phyloP scores from a whole-genome alignment of 208 protist species.

The Jaenimonas drosophilae region DNA sequence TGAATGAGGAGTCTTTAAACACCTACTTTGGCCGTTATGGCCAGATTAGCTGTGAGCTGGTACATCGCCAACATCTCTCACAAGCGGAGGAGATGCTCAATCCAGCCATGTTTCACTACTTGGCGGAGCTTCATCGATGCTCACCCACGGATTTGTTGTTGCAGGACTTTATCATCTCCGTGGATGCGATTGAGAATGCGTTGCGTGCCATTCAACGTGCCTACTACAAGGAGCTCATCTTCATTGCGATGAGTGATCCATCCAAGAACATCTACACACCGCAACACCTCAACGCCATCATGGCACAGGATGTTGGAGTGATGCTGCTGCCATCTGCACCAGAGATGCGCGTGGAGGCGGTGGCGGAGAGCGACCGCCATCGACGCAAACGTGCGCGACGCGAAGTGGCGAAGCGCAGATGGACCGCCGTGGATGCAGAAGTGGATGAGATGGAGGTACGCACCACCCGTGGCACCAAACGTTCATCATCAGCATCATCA shows the following conservation, averaged over 20 bases:
- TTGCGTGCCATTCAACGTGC: slow-evolving; percentile 47
- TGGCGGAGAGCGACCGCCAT: background rate
- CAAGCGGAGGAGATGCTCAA: slow-evolving; percentile 4
- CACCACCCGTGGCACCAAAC: no score
- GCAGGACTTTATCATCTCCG: slow-evolving; percentile 79
- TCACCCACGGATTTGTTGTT: slow-evolving; percentile 21
- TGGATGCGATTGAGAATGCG: slow-evolving; percentile 70
- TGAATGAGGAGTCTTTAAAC: slow-evolving; percentile 83
- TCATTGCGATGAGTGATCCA: slow-evolving; percentile 63
- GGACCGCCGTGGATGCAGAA: background rate
- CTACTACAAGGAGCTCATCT: slow-evolving; percentile 77
- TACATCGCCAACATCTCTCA: slow-evolving; percentile 22
- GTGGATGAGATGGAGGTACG: no score
- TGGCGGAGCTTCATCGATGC: slow-evolving; percentile 4
- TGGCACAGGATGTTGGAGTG: slow-evolving; percentile 45
- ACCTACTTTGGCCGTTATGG: slow-evolving; percentile 85
- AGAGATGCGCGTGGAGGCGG: background rate
- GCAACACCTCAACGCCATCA: no score
- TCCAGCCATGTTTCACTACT: slow-evolving; percentile 1
- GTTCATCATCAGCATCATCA: background rate
- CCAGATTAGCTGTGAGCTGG: slow-evolving; percentile 49
- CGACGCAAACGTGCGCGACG: slow-evolving; percentile 10
- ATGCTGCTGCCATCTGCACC: slow-evolving; percentile 14
- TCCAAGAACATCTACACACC: slow-evolving; percentile 35
- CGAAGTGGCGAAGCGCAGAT: background rate